Evolutionary conservation across 1,139 yeast genomes (phyloP).

Genomic region (Saccharomycopsis hybrid): DNA sequence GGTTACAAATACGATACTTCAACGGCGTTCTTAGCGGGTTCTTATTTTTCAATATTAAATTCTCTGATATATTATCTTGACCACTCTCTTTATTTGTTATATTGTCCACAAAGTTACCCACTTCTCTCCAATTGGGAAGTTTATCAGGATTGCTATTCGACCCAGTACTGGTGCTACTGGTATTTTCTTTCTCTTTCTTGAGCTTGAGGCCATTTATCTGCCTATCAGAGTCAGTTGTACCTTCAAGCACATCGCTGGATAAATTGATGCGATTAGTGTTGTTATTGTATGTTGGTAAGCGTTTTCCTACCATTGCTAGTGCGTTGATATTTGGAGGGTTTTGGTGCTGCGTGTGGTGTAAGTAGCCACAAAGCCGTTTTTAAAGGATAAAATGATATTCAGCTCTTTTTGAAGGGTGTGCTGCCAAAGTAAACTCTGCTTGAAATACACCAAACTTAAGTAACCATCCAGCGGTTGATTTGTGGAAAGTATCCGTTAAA

Average conservation of each 20-base stretch:
- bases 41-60: conserved; percentile 29
- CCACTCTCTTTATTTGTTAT: conserved; percentile 30
- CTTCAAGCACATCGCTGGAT: conserved; percentile 7
- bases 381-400: too few species aligned
- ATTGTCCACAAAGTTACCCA: conserved; percentile 52
- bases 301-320: conserved; percentile 13
- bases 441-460: too few species aligned
- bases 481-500: too few species aligned
- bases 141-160: conserved; percentile 1
- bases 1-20: conserved; percentile 57
- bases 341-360: too few species aligned
- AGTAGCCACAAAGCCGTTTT: too few species aligned
- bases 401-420: too few species aligned
- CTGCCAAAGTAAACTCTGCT: too few species aligned
- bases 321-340: too few species aligned
- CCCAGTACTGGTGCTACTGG: conserved; percentile 1
- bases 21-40: conserved; percentile 40
- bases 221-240: conserved; percentile 4
- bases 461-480: too few species aligned
- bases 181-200: conserved; percentile 8
- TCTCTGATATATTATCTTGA: conserved; percentile 23
- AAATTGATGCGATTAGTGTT: conserved; percentile 8
- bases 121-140: conserved; percentile 45
- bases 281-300: conserved; percentile 15
- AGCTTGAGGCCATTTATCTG: conserved; percentile 11